A percentile compares a stretch with the other conserved stretches of the same genome.
Evolutionary conservation across 768 basidiomycete species (phyloP).

Genomic region (Austroboletus eburneus): DNA sequence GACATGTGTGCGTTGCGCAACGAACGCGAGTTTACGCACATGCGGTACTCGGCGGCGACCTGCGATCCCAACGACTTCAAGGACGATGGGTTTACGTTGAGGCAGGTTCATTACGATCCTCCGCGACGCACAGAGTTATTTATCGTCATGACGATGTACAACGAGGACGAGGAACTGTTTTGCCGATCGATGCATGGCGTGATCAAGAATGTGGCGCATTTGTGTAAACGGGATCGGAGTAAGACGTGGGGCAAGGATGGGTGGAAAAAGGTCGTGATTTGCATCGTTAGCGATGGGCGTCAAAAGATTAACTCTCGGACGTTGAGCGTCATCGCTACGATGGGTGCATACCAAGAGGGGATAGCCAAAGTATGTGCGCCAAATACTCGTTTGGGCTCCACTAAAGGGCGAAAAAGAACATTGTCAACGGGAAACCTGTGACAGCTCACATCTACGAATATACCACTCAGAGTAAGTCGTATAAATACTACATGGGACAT

Average conservation of each 20-base stretch:
- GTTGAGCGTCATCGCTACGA: conserved; percentile 81
- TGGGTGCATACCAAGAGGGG: conserved; percentile 95
- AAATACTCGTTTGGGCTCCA: neutral
- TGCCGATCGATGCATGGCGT: conserved; percentile 94
- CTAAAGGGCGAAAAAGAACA: conserved; percentile 41
- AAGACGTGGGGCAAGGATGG: conserved; percentile 98
- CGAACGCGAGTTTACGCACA: conserved; percentile 90
- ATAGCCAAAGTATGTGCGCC: conserved; percentile 65
- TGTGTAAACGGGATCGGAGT: conserved; percentile 80
- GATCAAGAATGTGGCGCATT: conserved; percentile 87
- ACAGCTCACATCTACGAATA: conserved; percentile 91
- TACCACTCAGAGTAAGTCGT: conserved; percentile 73
- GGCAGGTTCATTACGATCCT: conserved; percentile 90
- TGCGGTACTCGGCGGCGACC: conserved; percentile 95
- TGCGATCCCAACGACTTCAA: conserved; percentile 95
- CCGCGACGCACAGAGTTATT: conserved; percentile 89
- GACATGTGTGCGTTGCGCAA: conserved; percentile 72
- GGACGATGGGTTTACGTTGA: conserved; percentile 74
- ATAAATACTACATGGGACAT: neutral
- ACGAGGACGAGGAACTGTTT: conserved; percentile 89
- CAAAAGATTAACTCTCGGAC: conserved; percentile 81
- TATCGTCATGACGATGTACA: conserved; percentile 99
- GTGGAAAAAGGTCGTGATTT: conserved; percentile 98
- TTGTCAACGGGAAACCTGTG: conserved; percentile 79
- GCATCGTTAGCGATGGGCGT: conserved; percentile 86